Evolutionary conservation across 805 yeast genomes (phyloP), one percentile per base, ranked within the genome.

Genomic region (Monosporozyma unispora): DNA sequence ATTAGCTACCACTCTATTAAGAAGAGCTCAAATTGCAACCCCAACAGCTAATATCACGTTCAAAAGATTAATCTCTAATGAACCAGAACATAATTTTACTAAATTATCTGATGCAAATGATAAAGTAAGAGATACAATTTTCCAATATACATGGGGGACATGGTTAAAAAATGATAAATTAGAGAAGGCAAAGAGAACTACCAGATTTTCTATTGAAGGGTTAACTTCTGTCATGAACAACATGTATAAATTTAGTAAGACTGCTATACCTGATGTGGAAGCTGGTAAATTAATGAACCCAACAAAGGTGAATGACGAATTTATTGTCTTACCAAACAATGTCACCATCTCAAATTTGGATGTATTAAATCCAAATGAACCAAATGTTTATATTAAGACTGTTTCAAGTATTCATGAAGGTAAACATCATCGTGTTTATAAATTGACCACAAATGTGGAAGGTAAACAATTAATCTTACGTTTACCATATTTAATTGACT

Each of bases 141-240:
- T 87, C 73, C 80, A 84, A 58, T 91, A 89, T 64, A 74, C 93
- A 2, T 91, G 98, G 95, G 99, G 99, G 45, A 78, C 96, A 6
- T 91, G 98, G 98, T 70, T 90, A 59, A 79, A 75, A 54, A 79
- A 91, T 62, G 96, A 93, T 63, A 76, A 74, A 49, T 68, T 67
- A 29, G 90, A 93, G 64, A 84, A 87, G 60, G 79, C 75, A 14
- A 80, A 79, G 57, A 80, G 99, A 68, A 78, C 77, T 50, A 91
- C 97, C 19, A 76, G 74, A 54, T 91, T 91, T 67, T 83, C 93
- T 2, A 74, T 93, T 47, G 82, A 81, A 61, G 98, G 96, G 3
- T 70, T 87, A 47, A 76, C 79, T 49, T 70, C 70, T 23, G 68
- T 81, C n/a, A 49, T 82, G 33, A 68, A 74, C 44, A 72, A 70